Percentiles rank a stretch among this genome's conserved stretches.
phyloP scores from a whole-genome alignment of 2,329 filamentous ascomycete genomes.

The Claviceps paspali region DNA sequence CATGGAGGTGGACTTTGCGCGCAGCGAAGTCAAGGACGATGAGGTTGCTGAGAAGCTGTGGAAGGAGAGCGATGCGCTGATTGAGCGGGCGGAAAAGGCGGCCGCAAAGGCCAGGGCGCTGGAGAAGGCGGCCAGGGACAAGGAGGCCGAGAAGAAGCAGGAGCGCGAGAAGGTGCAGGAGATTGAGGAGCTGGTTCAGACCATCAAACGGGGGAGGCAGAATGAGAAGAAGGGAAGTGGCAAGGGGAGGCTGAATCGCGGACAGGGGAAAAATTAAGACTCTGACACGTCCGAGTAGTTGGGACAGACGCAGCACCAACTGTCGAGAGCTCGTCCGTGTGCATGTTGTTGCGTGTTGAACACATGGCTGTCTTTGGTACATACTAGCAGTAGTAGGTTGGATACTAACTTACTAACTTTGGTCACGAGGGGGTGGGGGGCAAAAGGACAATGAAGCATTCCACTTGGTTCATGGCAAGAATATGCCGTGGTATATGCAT shows the following conservation, averaged over 20 bases:
- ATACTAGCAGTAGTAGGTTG: too few species aligned
- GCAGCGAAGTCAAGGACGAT: slow-evolving; percentile 65
- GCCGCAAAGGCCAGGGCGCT: slow-evolving; percentile 41
- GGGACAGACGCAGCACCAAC: too few species aligned
- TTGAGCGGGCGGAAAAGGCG: slow-evolving; percentile 69
- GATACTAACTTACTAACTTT: too few species aligned
- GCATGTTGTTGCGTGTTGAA: background rate
- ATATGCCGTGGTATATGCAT: too few species aligned
- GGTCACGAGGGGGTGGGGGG: too few species aligned
- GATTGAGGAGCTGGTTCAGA: slow-evolving; percentile 23
- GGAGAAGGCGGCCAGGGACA: slow-evolving; percentile 23
- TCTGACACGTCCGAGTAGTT: background rate
- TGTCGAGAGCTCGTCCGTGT: background rate
- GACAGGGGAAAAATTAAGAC: background rate
- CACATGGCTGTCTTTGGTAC: too few species aligned
- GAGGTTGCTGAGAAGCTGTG: slow-evolving; percentile 70
- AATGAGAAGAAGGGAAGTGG: slow-evolving; percentile 12
- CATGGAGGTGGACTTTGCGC: slow-evolving; percentile 53
- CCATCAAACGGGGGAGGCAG: slow-evolving; percentile 28
- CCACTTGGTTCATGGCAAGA: too few species aligned
- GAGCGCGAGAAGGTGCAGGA: slow-evolving; percentile 18
- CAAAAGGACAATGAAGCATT: too few species aligned
- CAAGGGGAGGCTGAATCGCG: background rate
- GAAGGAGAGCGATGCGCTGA: slow-evolving; percentile 74
- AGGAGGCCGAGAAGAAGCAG: slow-evolving; percentile 18